Evolutionary conservation across 371 early-diverging fungal genomes (phyloP).

Genomic region (Apophysomyces ossiformis): DNA sequence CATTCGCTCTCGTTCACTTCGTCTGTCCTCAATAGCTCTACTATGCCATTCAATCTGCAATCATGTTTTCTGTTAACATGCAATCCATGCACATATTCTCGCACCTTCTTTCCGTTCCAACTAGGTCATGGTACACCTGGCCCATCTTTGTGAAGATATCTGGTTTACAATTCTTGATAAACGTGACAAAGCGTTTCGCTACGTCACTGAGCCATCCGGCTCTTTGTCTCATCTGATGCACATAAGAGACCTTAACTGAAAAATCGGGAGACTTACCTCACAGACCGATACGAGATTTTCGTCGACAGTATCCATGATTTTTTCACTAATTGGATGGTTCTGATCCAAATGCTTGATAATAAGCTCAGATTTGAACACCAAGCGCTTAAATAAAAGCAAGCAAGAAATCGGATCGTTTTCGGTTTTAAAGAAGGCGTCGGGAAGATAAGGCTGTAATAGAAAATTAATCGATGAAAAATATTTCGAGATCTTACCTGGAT

Average conservation of each 20-base stretch:
- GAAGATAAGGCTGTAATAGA: slow-evolving; percentile 74
- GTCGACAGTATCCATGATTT: slow-evolving; percentile 56
- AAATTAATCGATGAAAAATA: slow-evolving; percentile 9
- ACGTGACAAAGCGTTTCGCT: slow-evolving; percentile 69
- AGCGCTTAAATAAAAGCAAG: slow-evolving; percentile 76
- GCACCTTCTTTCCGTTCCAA: slow-evolving; percentile 68
- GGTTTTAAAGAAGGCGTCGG: slow-evolving; percentile 79
- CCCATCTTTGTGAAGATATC: slow-evolving; percentile 73
- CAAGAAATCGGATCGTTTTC: slow-evolving; percentile 82
- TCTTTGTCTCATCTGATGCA: slow-evolving; percentile 62
- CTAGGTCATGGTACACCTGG: slow-evolving; percentile 70
- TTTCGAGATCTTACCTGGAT: slow-evolving; percentile 33
- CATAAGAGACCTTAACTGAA: not conserved
- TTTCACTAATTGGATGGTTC: slow-evolving; percentile 62
- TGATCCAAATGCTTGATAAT: slow-evolving; percentile 81
- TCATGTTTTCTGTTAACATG: not conserved
- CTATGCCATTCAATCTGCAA: slow-evolving; percentile 63
- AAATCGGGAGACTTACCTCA: slow-evolving; percentile 40
- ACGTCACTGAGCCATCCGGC: slow-evolving; percentile 73
- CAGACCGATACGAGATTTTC: slow-evolving; percentile 60
- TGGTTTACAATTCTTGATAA: slow-evolving; percentile 68
- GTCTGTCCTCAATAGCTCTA: slow-evolving; percentile 76
- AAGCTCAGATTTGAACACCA: slow-evolving; percentile 81
- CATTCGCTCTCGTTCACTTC: slow-evolving; percentile 66
- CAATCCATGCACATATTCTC: not conserved